These are phyloP conservation scores for Saturnispora zaruensis DNA, from an alignment of 805 yeast genomes.

Conservation along the genomic window DNA sequence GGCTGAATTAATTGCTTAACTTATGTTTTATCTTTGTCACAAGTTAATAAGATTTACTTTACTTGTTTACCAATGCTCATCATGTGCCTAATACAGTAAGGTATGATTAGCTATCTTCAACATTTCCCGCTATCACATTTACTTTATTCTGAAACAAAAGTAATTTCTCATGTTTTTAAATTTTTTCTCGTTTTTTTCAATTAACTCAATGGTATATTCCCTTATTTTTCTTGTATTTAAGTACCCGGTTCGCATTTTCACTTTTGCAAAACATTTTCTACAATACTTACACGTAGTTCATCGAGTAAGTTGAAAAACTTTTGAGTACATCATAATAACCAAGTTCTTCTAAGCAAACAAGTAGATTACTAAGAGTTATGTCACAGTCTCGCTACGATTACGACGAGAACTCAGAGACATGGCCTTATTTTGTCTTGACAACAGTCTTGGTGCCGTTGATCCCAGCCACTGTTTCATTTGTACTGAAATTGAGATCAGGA, in stretches of 20 bases:
- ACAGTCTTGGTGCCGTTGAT: conserved; percentile 56
- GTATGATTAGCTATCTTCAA: too few relatives aligned
- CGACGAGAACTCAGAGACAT: conserved; percentile 83
- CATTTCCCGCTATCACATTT: too few relatives aligned
- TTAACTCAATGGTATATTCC: background rate
- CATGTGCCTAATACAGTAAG: too few relatives aligned
- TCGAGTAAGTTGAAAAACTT: background rate
- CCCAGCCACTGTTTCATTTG: conserved; percentile 37
- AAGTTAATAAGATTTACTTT: too few relatives aligned
- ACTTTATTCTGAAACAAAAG: too few relatives aligned
- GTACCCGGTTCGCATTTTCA: background rate
- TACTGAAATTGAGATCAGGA: conserved; percentile 7
- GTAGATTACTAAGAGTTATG: conserved; percentile 24
- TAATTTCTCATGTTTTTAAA: too few relatives aligned
- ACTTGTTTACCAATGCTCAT: too few relatives aligned
- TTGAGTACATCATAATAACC: background rate
- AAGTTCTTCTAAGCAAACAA: background rate
- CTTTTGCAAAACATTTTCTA: background rate
- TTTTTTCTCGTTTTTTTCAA: too few relatives aligned
- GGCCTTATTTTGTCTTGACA: conserved; percentile 87
- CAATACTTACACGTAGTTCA: background rate
- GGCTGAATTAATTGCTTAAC: too few relatives aligned
- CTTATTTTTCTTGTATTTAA: background rate
- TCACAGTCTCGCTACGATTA: conserved; percentile 58
- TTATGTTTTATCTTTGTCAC: too few relatives aligned